These are phyloP conservation scores for Aspergillus aculeatus DNA, from an alignment of 2,329 filamentous ascomycete species.

Conservation along the genomic window DNA sequence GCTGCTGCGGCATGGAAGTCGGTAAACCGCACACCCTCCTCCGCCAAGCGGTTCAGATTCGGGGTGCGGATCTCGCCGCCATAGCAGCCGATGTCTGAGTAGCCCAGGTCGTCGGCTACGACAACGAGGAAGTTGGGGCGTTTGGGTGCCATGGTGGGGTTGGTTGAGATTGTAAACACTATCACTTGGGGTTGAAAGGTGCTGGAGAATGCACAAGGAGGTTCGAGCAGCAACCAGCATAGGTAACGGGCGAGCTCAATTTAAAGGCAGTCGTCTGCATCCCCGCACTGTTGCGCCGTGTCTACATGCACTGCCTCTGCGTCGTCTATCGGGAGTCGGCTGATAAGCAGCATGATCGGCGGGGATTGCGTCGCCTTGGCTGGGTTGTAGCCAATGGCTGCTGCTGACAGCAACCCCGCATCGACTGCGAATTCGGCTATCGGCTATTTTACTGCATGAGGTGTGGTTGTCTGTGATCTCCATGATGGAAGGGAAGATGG, in stretches of 20 bases:
- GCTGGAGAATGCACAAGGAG: too few relatives aligned
- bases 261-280: too few relatives aligned
- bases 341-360: neutral
- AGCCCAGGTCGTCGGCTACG: slow-evolving; percentile 60
- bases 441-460: neutral
- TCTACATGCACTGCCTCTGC: neutral
- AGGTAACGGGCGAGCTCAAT: too few relatives aligned
- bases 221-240: neutral
- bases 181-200: too few relatives aligned
- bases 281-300: neutral
- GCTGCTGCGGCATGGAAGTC: slow-evolving; percentile 65
- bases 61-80: slow-evolving; percentile 62
- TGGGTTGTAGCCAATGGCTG: neutral
- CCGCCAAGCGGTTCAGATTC: slow-evolving; percentile 55
- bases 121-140: slow-evolving; percentile 62
- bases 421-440: neutral
- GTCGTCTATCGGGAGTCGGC: neutral
- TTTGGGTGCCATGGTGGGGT: slow-evolving; percentile 33
- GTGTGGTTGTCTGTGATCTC: neutral
- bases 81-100: slow-evolving; percentile 59
- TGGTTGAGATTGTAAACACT: neutral
- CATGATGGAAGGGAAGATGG: neutral
- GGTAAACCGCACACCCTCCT: slow-evolving; percentile 58
- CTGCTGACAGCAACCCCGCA: neutral
- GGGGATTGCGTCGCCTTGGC: neutral